These are phyloP conservation scores for Crassisporium funariophilum DNA, from an alignment of 768 basidiomycete genomes.

Conservation along the genomic window DNA sequence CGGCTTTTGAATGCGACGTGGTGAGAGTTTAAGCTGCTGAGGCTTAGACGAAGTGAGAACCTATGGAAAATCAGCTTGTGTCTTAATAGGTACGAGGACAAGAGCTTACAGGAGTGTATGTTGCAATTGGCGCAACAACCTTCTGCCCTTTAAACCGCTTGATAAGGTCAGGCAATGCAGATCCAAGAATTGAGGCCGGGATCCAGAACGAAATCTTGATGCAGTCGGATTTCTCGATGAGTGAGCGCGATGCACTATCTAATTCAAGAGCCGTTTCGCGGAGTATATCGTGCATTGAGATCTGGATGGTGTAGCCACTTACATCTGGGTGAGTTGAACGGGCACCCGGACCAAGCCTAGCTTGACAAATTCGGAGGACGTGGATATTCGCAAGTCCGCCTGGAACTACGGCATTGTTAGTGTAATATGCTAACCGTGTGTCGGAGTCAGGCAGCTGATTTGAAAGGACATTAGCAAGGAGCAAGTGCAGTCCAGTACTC, in stretches of 20 bases:
- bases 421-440: neutral
- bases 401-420: neutral
- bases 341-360: conserved; percentile 2
- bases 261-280: neutral
- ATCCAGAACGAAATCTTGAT: conserved; percentile 6
- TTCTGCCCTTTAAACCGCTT: neutral
- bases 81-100: no score
- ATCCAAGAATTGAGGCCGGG: conserved; percentile 1
- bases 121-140: neutral
- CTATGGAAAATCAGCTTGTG: no score
- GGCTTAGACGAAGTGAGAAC: no score
- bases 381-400: neutral
- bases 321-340: neutral
- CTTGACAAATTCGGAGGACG: neutral
- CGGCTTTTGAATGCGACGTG: no score
- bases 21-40: no score
- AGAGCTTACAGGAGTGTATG: neutral
- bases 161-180: neutral
- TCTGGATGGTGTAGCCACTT: neutral
- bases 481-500: neutral
- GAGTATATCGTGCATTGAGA: neutral
- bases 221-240: neutral
- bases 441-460: neutral
- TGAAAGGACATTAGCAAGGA: neutral
- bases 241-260: neutral